Conservation (phyloP, 805 yeast species). For the Wickerhamia fluorescens region DNA sequence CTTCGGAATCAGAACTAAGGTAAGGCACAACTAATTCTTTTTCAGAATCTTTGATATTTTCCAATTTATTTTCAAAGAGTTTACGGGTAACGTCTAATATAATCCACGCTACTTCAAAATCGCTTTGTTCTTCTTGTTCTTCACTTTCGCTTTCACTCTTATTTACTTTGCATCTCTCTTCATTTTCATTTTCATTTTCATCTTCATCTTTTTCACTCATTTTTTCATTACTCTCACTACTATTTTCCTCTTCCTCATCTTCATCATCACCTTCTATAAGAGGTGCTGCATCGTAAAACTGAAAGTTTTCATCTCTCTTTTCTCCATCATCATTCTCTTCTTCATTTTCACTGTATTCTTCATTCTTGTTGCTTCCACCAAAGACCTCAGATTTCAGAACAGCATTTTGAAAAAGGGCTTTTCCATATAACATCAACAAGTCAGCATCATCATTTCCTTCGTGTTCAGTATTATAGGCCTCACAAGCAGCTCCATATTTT, state of each 20-base stretch:
- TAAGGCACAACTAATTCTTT: slow-evolving; percentile 17
- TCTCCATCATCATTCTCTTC: slow-evolving; percentile 11
- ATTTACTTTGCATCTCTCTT: no score
- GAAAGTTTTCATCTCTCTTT: slow-evolving; percentile 20
- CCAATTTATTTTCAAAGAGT: slow-evolving; percentile 44
- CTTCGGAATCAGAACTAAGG: slow-evolving; percentile 21
- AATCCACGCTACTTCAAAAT: slow-evolving; percentile 87
- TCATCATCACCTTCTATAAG: slow-evolving; percentile 16
- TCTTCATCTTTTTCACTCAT: slow-evolving; percentile 15
- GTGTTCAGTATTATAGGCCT: slow-evolving; percentile 37
- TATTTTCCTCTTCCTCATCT: slow-evolving; percentile 7
- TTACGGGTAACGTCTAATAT: slow-evolving; percentile 72
- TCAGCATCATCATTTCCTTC: slow-evolving; percentile 65
- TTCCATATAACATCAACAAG: slow-evolving; percentile 68
- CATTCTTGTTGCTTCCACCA: slow-evolving; percentile 41
- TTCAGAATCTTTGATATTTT: slow-evolving; percentile 9
- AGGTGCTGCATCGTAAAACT: slow-evolving; percentile 21
- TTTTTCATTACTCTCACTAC: slow-evolving; percentile 11
- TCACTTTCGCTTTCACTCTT: no score
- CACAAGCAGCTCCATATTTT: slow-evolving; percentile 69
- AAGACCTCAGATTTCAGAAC: slow-evolving; percentile 68
- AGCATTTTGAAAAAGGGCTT: slow-evolving; percentile 71
- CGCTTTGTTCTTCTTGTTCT: slow-evolving; percentile 44
- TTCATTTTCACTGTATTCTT: slow-evolving; percentile 16
- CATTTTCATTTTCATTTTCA: slow-evolving; percentile 15